A percentile compares a stretch with the other conserved stretches of the same genome.
Evolutionary conservation across 352 stramenopile genomes (phyloP).

Genomic region (Phytophthora sp.): DNA sequence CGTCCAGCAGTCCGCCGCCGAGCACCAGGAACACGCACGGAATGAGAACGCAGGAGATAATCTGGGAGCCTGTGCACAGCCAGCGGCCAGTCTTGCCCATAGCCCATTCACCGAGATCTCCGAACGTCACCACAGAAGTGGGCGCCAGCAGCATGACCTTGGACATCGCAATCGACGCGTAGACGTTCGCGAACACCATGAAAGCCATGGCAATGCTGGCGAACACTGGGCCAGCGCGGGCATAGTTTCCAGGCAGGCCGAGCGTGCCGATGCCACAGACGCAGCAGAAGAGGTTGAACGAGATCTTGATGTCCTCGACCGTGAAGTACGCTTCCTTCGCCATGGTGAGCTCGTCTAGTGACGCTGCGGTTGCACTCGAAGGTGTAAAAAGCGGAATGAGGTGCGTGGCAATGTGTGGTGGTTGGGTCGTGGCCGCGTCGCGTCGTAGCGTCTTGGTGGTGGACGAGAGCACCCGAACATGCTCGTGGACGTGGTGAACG

Average conservation of each 20-base stretch:
- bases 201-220: slow-evolving; percentile 52
- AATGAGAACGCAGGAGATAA: slow-evolving; percentile 40
- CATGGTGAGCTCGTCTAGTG: slow-evolving; percentile 39
- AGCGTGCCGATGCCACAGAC: slow-evolving; percentile 68
- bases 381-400: slow-evolving; percentile 19
- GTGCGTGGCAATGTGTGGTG: slow-evolving; percentile 13
- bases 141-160: slow-evolving; percentile 38
- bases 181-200: slow-evolving; percentile 52
- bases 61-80: slow-evolving; percentile 45
- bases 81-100: slow-evolving; percentile 45
- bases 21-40: slow-evolving; percentile 43
- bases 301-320: slow-evolving; percentile 30
- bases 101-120: slow-evolving; percentile 34
- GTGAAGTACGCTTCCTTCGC: slow-evolving; percentile 30
- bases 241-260: slow-evolving; percentile 60
- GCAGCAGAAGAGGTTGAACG: slow-evolving; percentile 51
- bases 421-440: slow-evolving; percentile 4
- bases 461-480: too few relatives aligned
- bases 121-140: slow-evolving; percentile 24
- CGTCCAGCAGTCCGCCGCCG: slow-evolving; percentile 32
- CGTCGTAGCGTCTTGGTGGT: neutral
- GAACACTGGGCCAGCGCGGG: slow-evolving; percentile 49
- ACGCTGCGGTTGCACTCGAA: neutral
- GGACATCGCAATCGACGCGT: slow-evolving; percentile 35
- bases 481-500: too few relatives aligned